phyloP scores from a whole-genome alignment of 345 rosid species.

The Salix koriyanagi region DNA sequence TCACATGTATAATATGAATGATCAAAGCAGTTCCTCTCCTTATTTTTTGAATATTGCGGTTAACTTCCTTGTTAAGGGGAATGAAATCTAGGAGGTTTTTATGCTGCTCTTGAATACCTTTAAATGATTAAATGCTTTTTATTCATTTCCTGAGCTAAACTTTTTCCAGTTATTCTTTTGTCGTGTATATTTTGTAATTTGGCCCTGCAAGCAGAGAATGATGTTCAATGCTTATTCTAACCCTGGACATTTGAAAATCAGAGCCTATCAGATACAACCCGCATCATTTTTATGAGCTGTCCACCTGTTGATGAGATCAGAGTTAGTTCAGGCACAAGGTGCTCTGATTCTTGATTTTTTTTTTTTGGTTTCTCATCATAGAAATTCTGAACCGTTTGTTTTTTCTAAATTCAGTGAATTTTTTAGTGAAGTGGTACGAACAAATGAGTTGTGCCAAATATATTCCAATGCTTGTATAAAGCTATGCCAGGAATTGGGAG shows the following conservation, averaged over 20 bases:
- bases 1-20: not conserved
- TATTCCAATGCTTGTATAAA: slow-evolving; percentile 82
- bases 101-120: not conserved
- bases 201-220: not conserved
- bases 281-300: slow-evolving; percentile 62
- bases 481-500: slow-evolving; percentile 64
- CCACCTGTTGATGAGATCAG: slow-evolving; percentile 89
- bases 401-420: slow-evolving; percentile 40
- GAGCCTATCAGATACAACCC: slow-evolving; percentile 70
- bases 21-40: not conserved
- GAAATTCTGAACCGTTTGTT: slow-evolving; percentile 2
- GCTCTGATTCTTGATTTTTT: not conserved
- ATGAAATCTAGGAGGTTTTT: not conserved
- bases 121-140: not conserved
- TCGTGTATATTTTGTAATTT: not conserved
- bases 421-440: slow-evolving; percentile 72
- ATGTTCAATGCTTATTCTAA: slow-evolving; percentile 10
- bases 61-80: not conserved
- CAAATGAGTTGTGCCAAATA: slow-evolving; percentile 71
- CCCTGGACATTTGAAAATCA: slow-evolving; percentile 21
- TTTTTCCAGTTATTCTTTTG: not conserved
- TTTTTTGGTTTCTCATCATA: not conserved
- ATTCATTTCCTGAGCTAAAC: not conserved
- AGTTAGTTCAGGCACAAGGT: slow-evolving; percentile 64
- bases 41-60: not conserved